phyloP scores from a whole-genome alignment of 345 rosid genomes.

The Euphorbia tirucalli region DNA sequence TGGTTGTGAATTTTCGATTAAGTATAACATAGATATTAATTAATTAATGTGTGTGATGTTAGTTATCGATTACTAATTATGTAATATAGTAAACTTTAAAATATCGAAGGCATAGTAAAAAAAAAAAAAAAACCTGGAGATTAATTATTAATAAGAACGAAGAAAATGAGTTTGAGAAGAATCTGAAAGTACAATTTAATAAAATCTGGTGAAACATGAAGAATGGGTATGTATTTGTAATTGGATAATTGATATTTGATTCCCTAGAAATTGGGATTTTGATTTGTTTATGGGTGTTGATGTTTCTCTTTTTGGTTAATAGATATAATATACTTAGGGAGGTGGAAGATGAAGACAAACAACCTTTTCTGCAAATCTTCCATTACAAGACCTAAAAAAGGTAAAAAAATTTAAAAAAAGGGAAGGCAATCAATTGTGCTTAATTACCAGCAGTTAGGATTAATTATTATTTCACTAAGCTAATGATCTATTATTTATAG shows the following conservation, averaged over 20 bases:
- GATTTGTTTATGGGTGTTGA: not conserved
- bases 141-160: too few relatives aligned
- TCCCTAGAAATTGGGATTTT: not conserved
- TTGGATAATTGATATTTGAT: not conserved
- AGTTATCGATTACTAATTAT: too few relatives aligned
- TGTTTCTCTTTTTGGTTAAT: slow-evolving; percentile 12
- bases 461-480: slow-evolving; percentile 21
- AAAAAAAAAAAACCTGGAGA: too few relatives aligned
- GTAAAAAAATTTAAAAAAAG: not conserved
- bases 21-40: too few relatives aligned
- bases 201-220: too few relatives aligned
- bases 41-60: too few relatives aligned
- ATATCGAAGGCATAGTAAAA: too few relatives aligned
- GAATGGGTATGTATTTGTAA: not conserved
- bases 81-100: too few relatives aligned
- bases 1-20: too few relatives aligned
- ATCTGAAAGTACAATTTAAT: too few relatives aligned
- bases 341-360: slow-evolving; percentile 40
- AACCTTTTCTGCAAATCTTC: slow-evolving; percentile 37
- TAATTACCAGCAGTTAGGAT: slow-evolving; percentile 13
- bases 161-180: too few relatives aligned
- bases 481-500: slow-evolving; percentile 11
- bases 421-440: slow-evolving; percentile 8
- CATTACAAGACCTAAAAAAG: slow-evolving; percentile 9
- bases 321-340: too few relatives aligned